Evolutionary conservation across 352 stramenopile genomes (phyloP).

Genomic region (Phytopythium montanum): DNA sequence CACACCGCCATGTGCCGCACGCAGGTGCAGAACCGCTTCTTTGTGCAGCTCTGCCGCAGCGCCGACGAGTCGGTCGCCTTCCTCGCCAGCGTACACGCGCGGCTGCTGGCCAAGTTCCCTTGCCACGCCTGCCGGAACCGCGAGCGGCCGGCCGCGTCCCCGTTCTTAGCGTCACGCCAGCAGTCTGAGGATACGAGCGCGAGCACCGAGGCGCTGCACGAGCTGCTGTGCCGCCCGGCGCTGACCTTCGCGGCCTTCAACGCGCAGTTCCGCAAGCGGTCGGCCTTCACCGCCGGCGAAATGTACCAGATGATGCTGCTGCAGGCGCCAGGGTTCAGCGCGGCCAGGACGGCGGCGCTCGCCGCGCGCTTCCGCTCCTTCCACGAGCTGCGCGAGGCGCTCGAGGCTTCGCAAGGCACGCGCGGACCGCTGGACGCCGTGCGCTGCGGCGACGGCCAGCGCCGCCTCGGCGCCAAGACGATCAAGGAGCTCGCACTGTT

Average conservation of each 20-base stretch:
- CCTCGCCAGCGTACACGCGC: constrained; percentile 56
- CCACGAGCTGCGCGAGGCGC: constrained; percentile 33
- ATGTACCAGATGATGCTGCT: constrained; percentile 86
- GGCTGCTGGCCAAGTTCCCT: constrained; percentile 59
- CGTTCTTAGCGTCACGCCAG: constrained; percentile 12
- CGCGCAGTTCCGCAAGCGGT: constrained; percentile 69
- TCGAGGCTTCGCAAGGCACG: constrained; percentile 26
- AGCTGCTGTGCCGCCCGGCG: constrained; percentile 43
- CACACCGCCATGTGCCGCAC: constrained; percentile 75
- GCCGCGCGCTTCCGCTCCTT: constrained; percentile 47
- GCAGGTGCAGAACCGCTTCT: constrained; percentile 81
- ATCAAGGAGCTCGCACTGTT: constrained; percentile 28
- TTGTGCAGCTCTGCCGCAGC: constrained; percentile 73
- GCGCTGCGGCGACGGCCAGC: constrained; percentile 43
- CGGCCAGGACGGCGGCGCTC: constrained; percentile 44
- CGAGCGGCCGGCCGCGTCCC: constrained; percentile 15
- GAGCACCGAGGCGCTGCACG: constrained; percentile 14
- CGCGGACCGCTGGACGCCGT: constrained; percentile 39
- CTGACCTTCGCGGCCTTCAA: constrained; percentile 65
- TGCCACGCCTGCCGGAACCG: constrained; percentile 26
- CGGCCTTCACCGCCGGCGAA: constrained; percentile 62
- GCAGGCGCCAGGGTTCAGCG: constrained; percentile 60
- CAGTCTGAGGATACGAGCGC: background rate
- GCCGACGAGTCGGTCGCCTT: constrained; percentile 78
- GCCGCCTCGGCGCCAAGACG: constrained; percentile 37